Conservation (phyloP, 1,284 basidiomycete species). For the Pulveroboletus sp. region DNA sequence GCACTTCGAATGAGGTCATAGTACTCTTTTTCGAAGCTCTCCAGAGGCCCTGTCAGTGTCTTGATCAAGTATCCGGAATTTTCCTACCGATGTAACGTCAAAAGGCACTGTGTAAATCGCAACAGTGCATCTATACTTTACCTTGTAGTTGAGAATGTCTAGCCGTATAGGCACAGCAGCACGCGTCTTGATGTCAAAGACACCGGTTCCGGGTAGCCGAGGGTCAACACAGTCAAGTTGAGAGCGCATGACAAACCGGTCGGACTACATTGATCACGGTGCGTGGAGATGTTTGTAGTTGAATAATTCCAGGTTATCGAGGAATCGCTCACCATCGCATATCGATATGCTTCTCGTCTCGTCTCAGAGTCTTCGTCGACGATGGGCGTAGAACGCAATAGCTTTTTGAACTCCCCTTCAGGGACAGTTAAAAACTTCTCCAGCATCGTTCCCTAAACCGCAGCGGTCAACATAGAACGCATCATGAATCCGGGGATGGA, state of each 20-base stretch:
- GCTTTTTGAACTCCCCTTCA: slow-evolving; percentile 63
- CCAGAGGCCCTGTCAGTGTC: slow-evolving; percentile 56
- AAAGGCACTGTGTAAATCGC: too few species aligned
- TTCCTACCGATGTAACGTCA: slow-evolving; percentile 52
- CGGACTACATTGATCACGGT: slow-evolving; percentile 48
- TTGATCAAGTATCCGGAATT: slow-evolving; percentile 79
- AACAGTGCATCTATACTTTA: slow-evolving; percentile 30
- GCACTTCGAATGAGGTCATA: slow-evolving; percentile 92
- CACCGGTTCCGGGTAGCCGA: slow-evolving; percentile 83
- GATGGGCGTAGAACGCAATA: slow-evolving; percentile 50
- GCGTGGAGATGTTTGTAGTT: too few species aligned
- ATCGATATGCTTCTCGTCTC: slow-evolving; percentile 75
- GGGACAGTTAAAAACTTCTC: slow-evolving; percentile 86
- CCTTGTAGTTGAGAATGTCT: slow-evolving; percentile 85
- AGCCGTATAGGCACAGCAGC: slow-evolving; percentile 84
- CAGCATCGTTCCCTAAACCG: slow-evolving; percentile 74
- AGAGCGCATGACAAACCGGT: slow-evolving; percentile 87
- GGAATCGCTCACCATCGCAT: slow-evolving; percentile 62
- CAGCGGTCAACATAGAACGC: background rate
- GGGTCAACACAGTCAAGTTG: slow-evolving; percentile 89
- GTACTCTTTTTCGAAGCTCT: slow-evolving; percentile 88
- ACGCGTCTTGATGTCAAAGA: slow-evolving; percentile 97
- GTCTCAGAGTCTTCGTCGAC: slow-evolving; percentile 42
- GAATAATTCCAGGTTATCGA: background rate
- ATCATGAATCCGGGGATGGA: background rate